These are phyloP conservation scores for Ceratocystis papillata DNA, from an alignment of 2,329 filamentous ascomycete genomes.

Conservation along the genomic window DNA sequence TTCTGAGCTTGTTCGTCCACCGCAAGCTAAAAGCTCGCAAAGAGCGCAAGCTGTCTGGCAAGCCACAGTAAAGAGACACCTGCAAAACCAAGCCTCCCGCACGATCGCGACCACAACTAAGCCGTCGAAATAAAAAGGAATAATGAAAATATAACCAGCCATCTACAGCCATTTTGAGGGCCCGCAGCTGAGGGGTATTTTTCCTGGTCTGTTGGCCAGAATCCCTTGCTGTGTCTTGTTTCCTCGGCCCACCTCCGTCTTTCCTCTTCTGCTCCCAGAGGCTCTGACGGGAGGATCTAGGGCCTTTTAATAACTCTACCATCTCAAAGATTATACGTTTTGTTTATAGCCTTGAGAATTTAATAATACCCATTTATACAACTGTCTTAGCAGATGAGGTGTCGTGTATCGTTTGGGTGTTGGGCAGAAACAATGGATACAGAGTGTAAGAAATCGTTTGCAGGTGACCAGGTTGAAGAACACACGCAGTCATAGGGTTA, in stretches of 20 bases:
- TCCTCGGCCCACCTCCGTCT: background rate
- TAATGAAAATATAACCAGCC: constrained; percentile 2
- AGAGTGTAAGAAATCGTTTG: too few relatives aligned
- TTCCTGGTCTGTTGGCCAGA: background rate
- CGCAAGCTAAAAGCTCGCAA: constrained; percentile 31
- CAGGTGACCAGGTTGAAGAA: too few relatives aligned
- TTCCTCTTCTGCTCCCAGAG: background rate
- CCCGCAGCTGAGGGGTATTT: background rate
- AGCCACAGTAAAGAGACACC: constrained; percentile 18
- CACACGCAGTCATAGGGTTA: too few relatives aligned
- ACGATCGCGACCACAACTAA: background rate
- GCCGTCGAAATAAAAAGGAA: background rate
- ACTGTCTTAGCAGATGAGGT: background rate
- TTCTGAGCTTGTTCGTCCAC: constrained; percentile 31
- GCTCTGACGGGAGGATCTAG: background rate
- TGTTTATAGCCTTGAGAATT: background rate
- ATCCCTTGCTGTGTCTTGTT: background rate
- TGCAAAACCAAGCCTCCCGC: background rate
- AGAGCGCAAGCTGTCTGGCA: constrained; percentile 29
- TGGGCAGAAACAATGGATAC: too few relatives aligned
- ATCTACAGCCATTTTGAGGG: background rate
- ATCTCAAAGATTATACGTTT: background rate
- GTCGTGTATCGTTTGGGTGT: background rate
- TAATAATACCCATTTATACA: constrained; percentile 3
- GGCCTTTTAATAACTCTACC: background rate